phyloP scores from a whole-genome alignment of 352 stramenopile species.

The Phytophthora pluvialis region DNA sequence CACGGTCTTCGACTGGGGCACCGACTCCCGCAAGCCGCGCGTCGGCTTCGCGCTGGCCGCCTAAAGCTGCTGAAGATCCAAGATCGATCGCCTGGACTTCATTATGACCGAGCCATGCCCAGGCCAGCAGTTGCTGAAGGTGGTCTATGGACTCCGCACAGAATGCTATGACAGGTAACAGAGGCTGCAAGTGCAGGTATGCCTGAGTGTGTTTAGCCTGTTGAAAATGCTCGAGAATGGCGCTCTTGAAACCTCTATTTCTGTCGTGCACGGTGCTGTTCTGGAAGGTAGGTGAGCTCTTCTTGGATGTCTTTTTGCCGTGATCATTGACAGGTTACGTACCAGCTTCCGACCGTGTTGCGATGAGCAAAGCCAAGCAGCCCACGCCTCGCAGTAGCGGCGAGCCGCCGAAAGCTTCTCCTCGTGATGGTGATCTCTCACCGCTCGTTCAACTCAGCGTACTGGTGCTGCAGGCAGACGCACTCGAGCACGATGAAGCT shows the following conservation, averaged over 20 bases:
- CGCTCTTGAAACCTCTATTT: slow-evolving; percentile 33
- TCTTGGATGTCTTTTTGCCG: neutral
- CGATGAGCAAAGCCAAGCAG: slow-evolving; percentile 38
- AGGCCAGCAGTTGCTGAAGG: neutral
- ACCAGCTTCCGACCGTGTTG: neutral
- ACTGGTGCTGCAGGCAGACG: slow-evolving; percentile 63
- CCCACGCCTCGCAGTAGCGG: slow-evolving; percentile 16
- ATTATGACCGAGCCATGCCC: neutral
- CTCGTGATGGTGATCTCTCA: slow-evolving; percentile 17
- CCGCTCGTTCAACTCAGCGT: slow-evolving; percentile 45
- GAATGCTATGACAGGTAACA: neutral
- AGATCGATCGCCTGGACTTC: slow-evolving; percentile 4
- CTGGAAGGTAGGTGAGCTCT: neutral
- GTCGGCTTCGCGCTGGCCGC: slow-evolving; percentile 86
- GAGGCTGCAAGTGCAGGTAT: slow-evolving; percentile 4
- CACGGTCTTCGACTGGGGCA: slow-evolving; percentile 93
- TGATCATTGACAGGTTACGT: slow-evolving; percentile 4
- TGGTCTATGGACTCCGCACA: slow-evolving; percentile 2
- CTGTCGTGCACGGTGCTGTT: slow-evolving; percentile 12
- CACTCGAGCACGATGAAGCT: slow-evolving; percentile 56
- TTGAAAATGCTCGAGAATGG: slow-evolving; percentile 32
- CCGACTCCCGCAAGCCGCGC: slow-evolving; percentile 72
- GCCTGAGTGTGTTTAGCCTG: slow-evolving; percentile 23
- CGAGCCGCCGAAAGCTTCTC: slow-evolving; percentile 28
- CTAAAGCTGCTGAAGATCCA: slow-evolving; percentile 31